phyloP scores from a whole-genome alignment of 2,329 filamentous ascomycete species.

The Juglanconis oblonga region DNA sequence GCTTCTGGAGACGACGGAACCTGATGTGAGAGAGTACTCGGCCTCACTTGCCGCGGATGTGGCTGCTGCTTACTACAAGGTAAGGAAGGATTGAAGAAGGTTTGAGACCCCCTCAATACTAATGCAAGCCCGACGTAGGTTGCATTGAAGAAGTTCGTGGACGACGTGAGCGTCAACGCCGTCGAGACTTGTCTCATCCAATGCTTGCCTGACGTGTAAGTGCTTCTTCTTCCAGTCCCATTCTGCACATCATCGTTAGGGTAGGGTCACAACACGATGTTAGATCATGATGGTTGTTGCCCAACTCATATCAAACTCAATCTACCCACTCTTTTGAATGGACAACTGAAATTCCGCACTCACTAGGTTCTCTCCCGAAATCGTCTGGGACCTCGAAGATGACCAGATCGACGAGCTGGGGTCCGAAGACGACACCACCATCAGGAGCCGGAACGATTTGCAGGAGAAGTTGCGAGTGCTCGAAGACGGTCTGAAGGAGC shows the following conservation, averaged over 20 bases:
- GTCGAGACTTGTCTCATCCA: conserved; percentile 26
- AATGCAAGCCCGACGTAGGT: conserved; percentile 19
- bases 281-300: no score
- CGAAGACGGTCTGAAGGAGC: conserved; percentile 23
- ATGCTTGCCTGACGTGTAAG: conserved; percentile 26
- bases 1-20: conserved; percentile 18
- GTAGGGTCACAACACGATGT: no score
- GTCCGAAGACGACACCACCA: conserved; percentile 23
- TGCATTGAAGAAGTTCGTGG: conserved; percentile 27
- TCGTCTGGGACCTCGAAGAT: conserved; percentile 25
- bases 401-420: conserved; percentile 24
- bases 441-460: conserved; percentile 20
- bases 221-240: not conserved
- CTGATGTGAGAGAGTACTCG: conserved; percentile 23
- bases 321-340: no score
- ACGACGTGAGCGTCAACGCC: conserved; percentile 26
- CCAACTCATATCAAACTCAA: no score
- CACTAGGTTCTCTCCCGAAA: conserved; percentile 22
- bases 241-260: no score
- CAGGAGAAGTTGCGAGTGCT: conserved; percentile 22
- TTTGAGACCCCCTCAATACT: not conserved
- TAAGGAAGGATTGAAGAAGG: not conserved
- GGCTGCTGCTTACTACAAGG: conserved; percentile 25
- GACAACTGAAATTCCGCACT: no score
- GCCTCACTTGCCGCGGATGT: conserved; percentile 25